Conservation (phyloP, 179 eudicot genomes). For the Drosera spatulata region DNA sequence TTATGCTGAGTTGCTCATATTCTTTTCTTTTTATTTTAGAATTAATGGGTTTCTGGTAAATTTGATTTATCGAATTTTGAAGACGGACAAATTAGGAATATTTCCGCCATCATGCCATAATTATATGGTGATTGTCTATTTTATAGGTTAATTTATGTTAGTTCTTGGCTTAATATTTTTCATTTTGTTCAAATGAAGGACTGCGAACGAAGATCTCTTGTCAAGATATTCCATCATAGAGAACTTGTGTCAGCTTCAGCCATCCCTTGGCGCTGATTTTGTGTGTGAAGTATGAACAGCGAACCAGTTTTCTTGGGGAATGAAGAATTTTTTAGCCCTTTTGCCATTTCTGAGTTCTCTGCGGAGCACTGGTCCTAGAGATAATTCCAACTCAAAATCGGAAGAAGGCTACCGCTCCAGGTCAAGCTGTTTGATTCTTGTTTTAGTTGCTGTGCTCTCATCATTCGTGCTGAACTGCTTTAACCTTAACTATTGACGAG, state of each 20-base stretch:
- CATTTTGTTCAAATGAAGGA: slow-evolving; percentile 37
- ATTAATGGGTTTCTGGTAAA: background rate
- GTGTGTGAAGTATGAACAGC: too few relatives aligned
- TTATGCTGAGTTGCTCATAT: slow-evolving; percentile 5
- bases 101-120: background rate
- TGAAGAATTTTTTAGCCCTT: too few relatives aligned
- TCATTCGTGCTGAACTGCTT: too few relatives aligned
- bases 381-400: too few relatives aligned
- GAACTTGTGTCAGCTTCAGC: slow-evolving; percentile 22
- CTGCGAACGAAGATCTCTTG: slow-evolving; percentile 86
- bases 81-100: background rate
- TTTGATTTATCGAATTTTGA: background rate
- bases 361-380: too few relatives aligned
- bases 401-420: too few relatives aligned
- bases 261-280: slow-evolving; percentile 10
- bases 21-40: background rate
- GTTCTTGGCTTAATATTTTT: background rate
- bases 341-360: too few relatives aligned
- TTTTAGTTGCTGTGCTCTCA: too few relatives aligned
- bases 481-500: too few relatives aligned
- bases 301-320: too few relatives aligned
- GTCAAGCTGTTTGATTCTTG: too few relatives aligned
- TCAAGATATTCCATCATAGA: slow-evolving; percentile 84
- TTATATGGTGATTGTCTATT: background rate
- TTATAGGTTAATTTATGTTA: background rate